Percentiles rank a stretch among this genome's conserved stretches.
These are phyloP conservation scores for Solanum dulcamara DNA, from an alignment of 257 asterid species.

Conservation along the genomic window DNA sequence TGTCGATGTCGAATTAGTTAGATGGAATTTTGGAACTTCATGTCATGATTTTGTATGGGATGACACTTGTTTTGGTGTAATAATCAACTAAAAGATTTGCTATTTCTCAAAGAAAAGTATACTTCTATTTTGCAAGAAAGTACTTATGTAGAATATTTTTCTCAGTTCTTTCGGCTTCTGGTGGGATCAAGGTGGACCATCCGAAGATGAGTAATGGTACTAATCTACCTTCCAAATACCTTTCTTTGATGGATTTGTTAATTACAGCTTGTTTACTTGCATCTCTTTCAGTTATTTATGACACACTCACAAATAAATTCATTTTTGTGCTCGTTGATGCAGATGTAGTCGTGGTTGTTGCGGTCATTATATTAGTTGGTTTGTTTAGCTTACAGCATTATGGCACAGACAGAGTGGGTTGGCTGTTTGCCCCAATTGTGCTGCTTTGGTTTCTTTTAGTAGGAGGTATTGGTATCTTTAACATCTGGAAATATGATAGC, in stretches of 20 bases:
- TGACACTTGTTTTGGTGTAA: neutral
- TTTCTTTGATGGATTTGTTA: neutral
- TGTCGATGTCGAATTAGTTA: neutral
- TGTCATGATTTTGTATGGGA: neutral
- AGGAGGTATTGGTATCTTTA: conserved; percentile 87
- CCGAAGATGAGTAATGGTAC: conserved; percentile 85
- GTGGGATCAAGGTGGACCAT: conserved; percentile 83
- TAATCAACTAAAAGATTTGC: neutral
- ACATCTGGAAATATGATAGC: conserved; percentile 62
- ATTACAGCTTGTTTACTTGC: neutral
- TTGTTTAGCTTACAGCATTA: conserved; percentile 94
- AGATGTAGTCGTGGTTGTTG: conserved; percentile 80
- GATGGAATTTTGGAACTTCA: neutral
- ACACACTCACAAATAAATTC: neutral
- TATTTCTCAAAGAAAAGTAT: neutral
- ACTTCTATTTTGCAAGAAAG: neutral
- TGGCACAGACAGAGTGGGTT: conserved; percentile 93
- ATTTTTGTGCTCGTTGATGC: conserved; percentile 18
- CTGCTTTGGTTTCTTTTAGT: conserved; percentile 88
- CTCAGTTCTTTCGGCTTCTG: conserved; percentile 89
- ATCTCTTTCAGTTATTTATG: neutral
- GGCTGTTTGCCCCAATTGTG: conserved; percentile 94
- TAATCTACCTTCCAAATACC: conserved; percentile 1
- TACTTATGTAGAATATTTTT: conserved; percentile 12
- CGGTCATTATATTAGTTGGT: conserved; percentile 82